Base-by-base conservation (phyloP, 2,329 filamentous ascomycete species). In the Sclerotinia glacialis region DNA sequence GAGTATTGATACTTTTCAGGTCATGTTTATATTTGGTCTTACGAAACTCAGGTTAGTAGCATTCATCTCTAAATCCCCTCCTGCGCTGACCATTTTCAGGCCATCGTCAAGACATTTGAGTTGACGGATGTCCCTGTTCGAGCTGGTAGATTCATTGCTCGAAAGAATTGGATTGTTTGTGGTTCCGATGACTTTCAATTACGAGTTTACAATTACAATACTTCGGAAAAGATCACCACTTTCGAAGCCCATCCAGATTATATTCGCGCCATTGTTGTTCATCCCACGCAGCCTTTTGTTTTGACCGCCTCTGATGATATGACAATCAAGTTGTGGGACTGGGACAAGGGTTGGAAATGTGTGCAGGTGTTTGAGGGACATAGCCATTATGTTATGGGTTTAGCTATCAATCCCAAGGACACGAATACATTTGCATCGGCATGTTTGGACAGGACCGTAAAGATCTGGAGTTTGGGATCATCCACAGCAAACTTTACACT, bases 1-100 rank as follows among this genome's bases (percentile, higher is more conserved):
- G 63, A 53, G 69, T 65, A 54, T 76, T 78, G 71, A 78, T 71
- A 63, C 28, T 34, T 52, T n/a, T 46, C 64, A 93, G 92, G 95
- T 79, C 94, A 98, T 83, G 95, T 96, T 78, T 96, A 98, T 83
- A 98, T 99, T 78, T 98, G 95, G 93, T 97, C 94, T 44, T 97
- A 96, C 80, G 94, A 96, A 81, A 96, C 93, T 62, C 93, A 96
- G 79, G 83, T 83, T 78, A 67, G 77, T 55, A 55, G 11, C 12
- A 28, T 28, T 7, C 7, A 23, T 5, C 23, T 23, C n/a, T 18
- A n/a, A 28, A 49, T 46, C 3, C 34, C n/a, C 14, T 8, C 28
- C 14, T 12, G 5, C 54, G 64, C 71, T 74, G 54, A 72, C 56
- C 14, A 58, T 64, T 16, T 65, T 69, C 70, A 88, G 80, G 90